Conservation (phyloP, 2,329 filamentous ascomycete genomes). For the Corynespora cassiicola region DNA sequence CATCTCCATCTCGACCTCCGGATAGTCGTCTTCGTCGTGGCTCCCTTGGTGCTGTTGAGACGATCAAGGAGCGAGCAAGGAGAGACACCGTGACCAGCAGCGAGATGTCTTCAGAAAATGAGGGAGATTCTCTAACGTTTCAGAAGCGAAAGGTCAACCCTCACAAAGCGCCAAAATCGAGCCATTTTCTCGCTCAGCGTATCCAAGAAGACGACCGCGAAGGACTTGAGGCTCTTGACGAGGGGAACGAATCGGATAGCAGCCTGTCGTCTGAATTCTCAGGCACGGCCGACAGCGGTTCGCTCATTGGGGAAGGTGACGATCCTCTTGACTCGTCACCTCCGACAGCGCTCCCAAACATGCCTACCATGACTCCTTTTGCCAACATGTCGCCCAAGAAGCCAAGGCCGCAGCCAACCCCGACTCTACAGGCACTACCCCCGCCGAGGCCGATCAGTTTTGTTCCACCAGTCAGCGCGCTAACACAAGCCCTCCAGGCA, state of each 20-base stretch:
- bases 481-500: constrained; percentile 75
- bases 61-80: constrained; percentile 71
- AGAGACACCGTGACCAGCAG: constrained; percentile 82
- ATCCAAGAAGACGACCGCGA: constrained; percentile 57
- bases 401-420: constrained; percentile 52
- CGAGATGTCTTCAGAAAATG: constrained; percentile 83
- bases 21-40: constrained; percentile 64
- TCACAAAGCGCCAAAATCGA: constrained; percentile 61
- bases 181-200: constrained; percentile 60
- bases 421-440: constrained; percentile 70
- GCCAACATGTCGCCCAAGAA: constrained; percentile 66
- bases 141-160: constrained; percentile 69
- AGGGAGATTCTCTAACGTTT: constrained; percentile 72
- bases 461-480: constrained; percentile 71
- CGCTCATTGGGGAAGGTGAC: constrained; percentile 71
- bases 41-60: constrained; percentile 74
- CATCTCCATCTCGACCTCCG: constrained; percentile 60
- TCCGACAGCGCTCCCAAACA: constrained; percentile 50
- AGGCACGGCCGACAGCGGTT: constrained; percentile 66
- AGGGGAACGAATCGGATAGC: constrained; percentile 47
- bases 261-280: constrained; percentile 48
- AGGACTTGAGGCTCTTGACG: constrained; percentile 48
- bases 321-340: constrained; percentile 64
- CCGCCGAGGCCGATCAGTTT: constrained; percentile 76
- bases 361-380: constrained; percentile 51